These are phyloP conservation scores for Paramecium octaurelia DNA, from an alignment of 73 alveolate genomes.

Conservation along the genomic window DNA sequence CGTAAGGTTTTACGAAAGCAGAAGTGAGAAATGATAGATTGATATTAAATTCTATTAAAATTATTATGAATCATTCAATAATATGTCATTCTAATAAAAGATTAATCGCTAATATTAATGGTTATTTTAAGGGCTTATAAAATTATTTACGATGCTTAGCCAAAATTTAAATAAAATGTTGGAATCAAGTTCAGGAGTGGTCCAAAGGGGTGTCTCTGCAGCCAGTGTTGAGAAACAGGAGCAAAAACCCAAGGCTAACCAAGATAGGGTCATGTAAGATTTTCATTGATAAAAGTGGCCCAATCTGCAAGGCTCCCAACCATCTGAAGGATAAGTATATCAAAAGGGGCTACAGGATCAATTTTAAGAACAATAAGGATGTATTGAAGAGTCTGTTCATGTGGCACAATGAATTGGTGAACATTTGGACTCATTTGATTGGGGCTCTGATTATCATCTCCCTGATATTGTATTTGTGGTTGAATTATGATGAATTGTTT, in stretches of 20 bases:
- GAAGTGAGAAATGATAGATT: slow-evolving; percentile 6
- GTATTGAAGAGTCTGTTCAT: neutral
- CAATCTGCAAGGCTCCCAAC: neutral
- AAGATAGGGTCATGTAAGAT: neutral
- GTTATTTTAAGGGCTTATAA: neutral
- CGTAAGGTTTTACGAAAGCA: neutral
- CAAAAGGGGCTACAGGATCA: neutral
- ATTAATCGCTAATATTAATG: neutral
- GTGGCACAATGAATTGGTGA: slow-evolving; percentile 22
- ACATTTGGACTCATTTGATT: slow-evolving; percentile 42
- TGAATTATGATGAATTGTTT: neutral
- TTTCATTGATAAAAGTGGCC: neutral
- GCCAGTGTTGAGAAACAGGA: neutral
- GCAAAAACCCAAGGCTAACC: neutral
- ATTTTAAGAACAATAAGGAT: neutral
- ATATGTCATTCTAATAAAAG: neutral
- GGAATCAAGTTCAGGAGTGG: neutral
- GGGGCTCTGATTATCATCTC: slow-evolving; percentile 7
- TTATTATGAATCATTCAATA: neutral
- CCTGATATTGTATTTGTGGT: neutral
- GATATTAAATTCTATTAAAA: neutral
- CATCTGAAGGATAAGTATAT: slow-evolving; percentile 18
- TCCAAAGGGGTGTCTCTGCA: neutral
- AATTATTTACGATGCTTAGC: neutral
- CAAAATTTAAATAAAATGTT: neutral